Evolutionary conservation across 345 rosid genomes (phyloP).

Genomic region (Arabidopsis thaliana): DNA sequence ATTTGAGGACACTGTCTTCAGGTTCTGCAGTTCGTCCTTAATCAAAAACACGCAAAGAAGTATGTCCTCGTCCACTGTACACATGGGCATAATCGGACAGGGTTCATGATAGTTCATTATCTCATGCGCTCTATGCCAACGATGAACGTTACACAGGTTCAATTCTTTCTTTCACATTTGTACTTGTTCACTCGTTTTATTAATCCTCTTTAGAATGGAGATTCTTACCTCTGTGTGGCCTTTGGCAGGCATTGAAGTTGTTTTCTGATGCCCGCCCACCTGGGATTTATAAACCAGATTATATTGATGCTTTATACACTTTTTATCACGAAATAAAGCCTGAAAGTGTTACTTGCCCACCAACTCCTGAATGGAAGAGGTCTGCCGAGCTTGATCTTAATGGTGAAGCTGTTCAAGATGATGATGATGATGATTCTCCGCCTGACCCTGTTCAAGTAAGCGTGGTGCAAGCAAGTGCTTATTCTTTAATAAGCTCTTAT

Average conservation of each 20-base stretch:
- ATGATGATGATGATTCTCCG: conserved; percentile 35
- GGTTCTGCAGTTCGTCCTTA: conserved; percentile 69
- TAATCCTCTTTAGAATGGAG: conserved; percentile 7
- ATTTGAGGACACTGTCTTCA: conserved; percentile 43
- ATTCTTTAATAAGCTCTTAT: conserved; percentile 9
- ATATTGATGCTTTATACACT: conserved; percentile 74
- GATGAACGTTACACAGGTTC: conserved; percentile 79
- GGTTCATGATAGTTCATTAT: conserved; percentile 91
- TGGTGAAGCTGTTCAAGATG: conserved; percentile 66
- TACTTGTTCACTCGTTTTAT: neutral
- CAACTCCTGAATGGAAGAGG: conserved; percentile 95
- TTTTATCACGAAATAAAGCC: conserved; percentile 92
- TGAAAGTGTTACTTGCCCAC: conserved; percentile 65
- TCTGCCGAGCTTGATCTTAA: conserved; percentile 89
- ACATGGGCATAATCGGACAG: conserved; percentile 97
- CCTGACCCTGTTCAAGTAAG: conserved; percentile 37
- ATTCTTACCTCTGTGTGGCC: conserved; percentile 19
- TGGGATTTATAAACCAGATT: conserved; percentile 93
- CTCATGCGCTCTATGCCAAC: conserved; percentile 77
- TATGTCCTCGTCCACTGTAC: conserved; percentile 93
- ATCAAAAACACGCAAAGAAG: conserved; percentile 72
- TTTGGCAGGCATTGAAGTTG: conserved; percentile 69
- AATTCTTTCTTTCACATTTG: conserved; percentile 20
- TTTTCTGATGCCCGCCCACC: conserved; percentile 92
- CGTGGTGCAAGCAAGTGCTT: neutral